Evolutionary conservation across 345 rosid species (phyloP).

Genomic region (Mercurialis annua): DNA sequence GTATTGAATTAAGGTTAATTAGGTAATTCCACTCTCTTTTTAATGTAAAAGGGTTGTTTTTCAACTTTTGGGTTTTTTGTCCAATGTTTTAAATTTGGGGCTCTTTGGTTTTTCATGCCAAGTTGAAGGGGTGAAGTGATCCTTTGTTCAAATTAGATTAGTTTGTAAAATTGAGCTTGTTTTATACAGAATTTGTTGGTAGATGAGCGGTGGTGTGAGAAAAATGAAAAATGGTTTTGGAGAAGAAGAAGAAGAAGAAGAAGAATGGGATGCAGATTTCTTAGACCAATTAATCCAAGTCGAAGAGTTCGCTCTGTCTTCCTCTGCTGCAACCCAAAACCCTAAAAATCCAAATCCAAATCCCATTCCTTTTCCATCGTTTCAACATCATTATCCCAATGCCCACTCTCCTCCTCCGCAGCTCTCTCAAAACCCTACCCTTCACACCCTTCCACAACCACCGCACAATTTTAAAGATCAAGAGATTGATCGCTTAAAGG

Average conservation of each 20-base stretch:
- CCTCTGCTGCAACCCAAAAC: conserved; percentile 4
- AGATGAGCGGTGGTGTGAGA: neutral
- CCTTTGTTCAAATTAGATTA: too few species aligned
- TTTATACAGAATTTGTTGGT: too few species aligned
- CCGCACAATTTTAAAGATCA: conserved; percentile 37
- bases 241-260: too few species aligned
- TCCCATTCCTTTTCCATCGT: conserved; percentile 9
- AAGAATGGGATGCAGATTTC: conserved; percentile 62
- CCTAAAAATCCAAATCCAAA: neutral
- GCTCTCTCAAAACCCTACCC: conserved; percentile 52
- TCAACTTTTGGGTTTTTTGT: too few species aligned
- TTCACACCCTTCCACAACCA: neutral
- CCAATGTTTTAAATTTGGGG: too few species aligned
- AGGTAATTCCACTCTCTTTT: too few species aligned
- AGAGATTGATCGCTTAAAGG: conserved; percentile 72
- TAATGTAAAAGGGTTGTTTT: too few species aligned
- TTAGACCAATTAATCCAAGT: conserved; percentile 38
- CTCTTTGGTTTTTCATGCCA: too few species aligned
- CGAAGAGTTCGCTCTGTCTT: conserved; percentile 40
- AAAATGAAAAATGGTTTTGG: conserved; percentile 33
- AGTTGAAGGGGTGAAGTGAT: too few species aligned
- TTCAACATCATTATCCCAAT: neutral
- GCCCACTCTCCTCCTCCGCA: conserved; percentile 74
- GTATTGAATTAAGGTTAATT: too few species aligned
- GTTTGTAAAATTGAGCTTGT: too few species aligned